Evolutionary conservation across 768 basidiomycete species (phyloP).

Genomic region (Amanita pallidorosea): DNA sequence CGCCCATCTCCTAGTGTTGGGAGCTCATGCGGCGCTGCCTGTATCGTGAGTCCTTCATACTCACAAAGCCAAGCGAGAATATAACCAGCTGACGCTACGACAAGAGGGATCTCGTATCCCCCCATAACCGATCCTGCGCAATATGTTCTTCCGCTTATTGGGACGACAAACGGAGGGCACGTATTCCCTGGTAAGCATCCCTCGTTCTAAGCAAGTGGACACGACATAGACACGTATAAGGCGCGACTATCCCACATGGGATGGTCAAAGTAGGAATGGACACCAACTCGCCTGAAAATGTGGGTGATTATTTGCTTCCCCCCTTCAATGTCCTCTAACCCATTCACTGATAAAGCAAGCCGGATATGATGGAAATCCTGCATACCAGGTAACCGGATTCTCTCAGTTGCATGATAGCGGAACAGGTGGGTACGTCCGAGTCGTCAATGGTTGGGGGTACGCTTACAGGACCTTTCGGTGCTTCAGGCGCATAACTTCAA

Average conservation of each 20-base stretch:
- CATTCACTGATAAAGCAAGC: slow-evolving; percentile 24
- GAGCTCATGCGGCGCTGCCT: neutral
- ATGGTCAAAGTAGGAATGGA: slow-evolving; percentile 63
- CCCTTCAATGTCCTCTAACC: neutral
- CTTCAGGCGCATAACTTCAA: slow-evolving; percentile 48
- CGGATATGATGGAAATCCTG: slow-evolving; percentile 34
- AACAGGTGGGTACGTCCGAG: slow-evolving; percentile 38
- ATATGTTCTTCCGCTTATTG: slow-evolving; percentile 51
- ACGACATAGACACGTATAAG: slow-evolving; percentile 15
- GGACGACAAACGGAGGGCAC: slow-evolving; percentile 55
- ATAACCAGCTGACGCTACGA: neutral
- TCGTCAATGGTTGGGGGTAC: neutral
- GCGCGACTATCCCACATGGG: slow-evolving; percentile 55
- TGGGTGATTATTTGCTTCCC: slow-evolving; percentile 15
- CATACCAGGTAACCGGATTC: slow-evolving; percentile 41
- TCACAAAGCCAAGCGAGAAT: neutral
- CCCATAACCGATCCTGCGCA: slow-evolving; percentile 24
- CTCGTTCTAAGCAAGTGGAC: neutral
- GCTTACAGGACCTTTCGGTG: neutral
- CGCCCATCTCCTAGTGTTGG: neutral
- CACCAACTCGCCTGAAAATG: slow-evolving; percentile 53
- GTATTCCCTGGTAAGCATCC: slow-evolving; percentile 44
- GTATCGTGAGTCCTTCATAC: neutral
- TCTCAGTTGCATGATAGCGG: slow-evolving; percentile 56
- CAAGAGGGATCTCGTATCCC: neutral